A percentile compares a stretch with the other conserved stretches of the same genome.
These are phyloP conservation scores for Proliferodiscus dingleyae DNA, from an alignment of 2,329 filamentous ascomycete genomes.

Conservation along the genomic window DNA sequence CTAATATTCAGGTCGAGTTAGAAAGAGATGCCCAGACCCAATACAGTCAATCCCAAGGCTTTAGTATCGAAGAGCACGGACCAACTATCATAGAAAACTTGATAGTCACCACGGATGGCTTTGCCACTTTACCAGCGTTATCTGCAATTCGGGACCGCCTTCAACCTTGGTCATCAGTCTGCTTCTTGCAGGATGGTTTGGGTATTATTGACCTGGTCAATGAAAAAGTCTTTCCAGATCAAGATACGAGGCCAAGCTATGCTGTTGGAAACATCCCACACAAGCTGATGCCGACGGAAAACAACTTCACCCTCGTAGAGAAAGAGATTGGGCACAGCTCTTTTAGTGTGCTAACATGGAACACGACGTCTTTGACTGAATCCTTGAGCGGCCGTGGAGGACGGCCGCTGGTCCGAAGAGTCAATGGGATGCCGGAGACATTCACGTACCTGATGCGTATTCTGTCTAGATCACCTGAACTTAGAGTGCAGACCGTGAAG, in stretches of 20 bases:
- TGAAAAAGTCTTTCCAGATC: slow-evolving; percentile 62
- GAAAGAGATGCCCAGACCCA: slow-evolving; percentile 5
- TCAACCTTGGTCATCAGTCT: slow-evolving; percentile 63
- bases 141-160: slow-evolving; percentile 59
- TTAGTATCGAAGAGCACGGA: slow-evolving; percentile 3
- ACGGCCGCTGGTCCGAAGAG: slow-evolving; percentile 16
- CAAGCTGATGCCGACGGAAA: slow-evolving; percentile 36
- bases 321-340: slow-evolving; percentile 31
- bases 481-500: slow-evolving; percentile 55
- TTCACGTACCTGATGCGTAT: slow-evolving; percentile 57
- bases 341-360: slow-evolving; percentile 29
- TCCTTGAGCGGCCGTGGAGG: neutral
- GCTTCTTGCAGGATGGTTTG: slow-evolving; percentile 76
- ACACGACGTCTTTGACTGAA: neutral
- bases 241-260: slow-evolving; percentile 64
- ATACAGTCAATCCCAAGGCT: neutral
- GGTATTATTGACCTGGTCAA: slow-evolving; percentile 79
- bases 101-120: slow-evolving; percentile 63
- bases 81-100: slow-evolving; percentile 57
- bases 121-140: slow-evolving; percentile 52
- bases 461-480: slow-evolving; percentile 55
- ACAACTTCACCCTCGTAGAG: slow-evolving; percentile 38
- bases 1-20: slow-evolving; percentile 30
- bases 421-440: slow-evolving; percentile 36
- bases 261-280: slow-evolving; percentile 41